Evolutionary conservation across 176 grass and related monocot species (phyloP), one percentile per base, ranked within the genome.

Genomic region (Alloteropsis semialata): DNA sequence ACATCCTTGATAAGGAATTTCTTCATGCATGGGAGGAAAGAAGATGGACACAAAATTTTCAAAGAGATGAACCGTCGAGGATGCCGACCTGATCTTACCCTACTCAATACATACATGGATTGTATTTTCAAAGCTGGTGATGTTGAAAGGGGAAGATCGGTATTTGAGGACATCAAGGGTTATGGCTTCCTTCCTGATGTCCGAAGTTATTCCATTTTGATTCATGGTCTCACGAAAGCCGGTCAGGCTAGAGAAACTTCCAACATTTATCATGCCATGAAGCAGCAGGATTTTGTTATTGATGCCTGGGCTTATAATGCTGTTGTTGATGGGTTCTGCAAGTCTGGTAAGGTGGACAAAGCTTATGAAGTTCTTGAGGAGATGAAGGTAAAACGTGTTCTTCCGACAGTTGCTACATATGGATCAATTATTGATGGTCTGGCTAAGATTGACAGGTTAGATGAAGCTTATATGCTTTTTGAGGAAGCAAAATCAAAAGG

Each of bases 391-490:
- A 93, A 98, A 55, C 80, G 24, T 34, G 78, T 88, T 66, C 68
- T 46, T 82, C 93, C 91, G 44, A 98, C 92, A 29, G 85, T 95
- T 72, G 89, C 85, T 82, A 96, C 96, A 30, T 96, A 98, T 90
- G 96, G 96, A 64, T 78, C 93, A 24, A 85, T 98, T 43, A 84
- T 98, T 77, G 91, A 98, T 96, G 93, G 96, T 74, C 78, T 98
- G 38, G 89, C 91, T 58, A 98, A 98, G 86, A 96, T 98, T 82
- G 93, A 92, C 82, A 87, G 96, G 87, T 90, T 98, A 79, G 93
- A 98, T 87, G 96, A 98, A 84, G 89, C 93, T 60, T 98, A 96
- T 65, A 92, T 98, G 96, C 87, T 98, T 81, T 98, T 93, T 77
- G 93, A 98, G 86, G 96, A 98, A 89, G 96, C 96, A 61, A 98